These are phyloP conservation scores for Volutella citrinella DNA, from an alignment of 2,329 filamentous ascomycete species.

Conservation along the genomic window DNA sequence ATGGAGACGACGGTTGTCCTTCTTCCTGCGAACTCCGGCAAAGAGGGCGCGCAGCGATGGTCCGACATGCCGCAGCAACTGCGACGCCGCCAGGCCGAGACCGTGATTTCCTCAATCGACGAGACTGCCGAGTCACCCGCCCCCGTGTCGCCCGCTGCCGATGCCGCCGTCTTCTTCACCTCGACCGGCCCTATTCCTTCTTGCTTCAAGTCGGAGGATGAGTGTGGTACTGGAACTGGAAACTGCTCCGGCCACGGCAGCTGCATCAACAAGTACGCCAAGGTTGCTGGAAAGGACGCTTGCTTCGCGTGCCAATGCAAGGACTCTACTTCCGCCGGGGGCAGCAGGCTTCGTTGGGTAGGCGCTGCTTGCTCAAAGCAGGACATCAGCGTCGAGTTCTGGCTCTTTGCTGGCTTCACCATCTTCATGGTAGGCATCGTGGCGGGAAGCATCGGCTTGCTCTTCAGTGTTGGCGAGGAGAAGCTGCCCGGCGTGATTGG, in stretches of 20 bases:
- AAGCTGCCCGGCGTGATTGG: slow-evolving; percentile 91
- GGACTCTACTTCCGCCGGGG: slow-evolving; percentile 52
- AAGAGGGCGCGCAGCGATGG: slow-evolving; percentile 37
- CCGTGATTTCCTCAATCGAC: slow-evolving; percentile 40
- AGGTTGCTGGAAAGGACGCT: slow-evolving; percentile 36
- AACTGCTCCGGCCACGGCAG: slow-evolving; percentile 80
- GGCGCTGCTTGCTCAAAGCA: slow-evolving; percentile 87
- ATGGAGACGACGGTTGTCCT: slow-evolving; percentile 57
- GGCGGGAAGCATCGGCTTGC: slow-evolving; percentile 68
- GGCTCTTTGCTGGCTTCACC: slow-evolving; percentile 75
- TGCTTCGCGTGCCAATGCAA: slow-evolving; percentile 82
- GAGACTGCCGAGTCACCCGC: slow-evolving; percentile 20
- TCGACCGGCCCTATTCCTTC: slow-evolving; percentile 53
- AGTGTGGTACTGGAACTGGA: slow-evolving; percentile 68
- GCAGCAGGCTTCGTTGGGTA: slow-evolving; percentile 73
- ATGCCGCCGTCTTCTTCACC: slow-evolving; percentile 34
- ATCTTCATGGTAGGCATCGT: slow-evolving; percentile 67
- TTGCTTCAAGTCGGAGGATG: slow-evolving; percentile 70
- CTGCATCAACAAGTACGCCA: slow-evolving; percentile 66
- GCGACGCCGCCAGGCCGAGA: slow-evolving; percentile 47
- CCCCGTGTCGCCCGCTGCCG: slow-evolving; percentile 21
- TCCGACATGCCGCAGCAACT: slow-evolving; percentile 40
- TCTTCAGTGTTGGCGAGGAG: slow-evolving; percentile 82
- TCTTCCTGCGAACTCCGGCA: slow-evolving; percentile 45
- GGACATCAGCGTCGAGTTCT: slow-evolving; percentile 86